These are phyloP conservation scores for Aspergillus biplanus DNA, from an alignment of 495 filamentous ascomycete species.

Conservation along the genomic window DNA sequence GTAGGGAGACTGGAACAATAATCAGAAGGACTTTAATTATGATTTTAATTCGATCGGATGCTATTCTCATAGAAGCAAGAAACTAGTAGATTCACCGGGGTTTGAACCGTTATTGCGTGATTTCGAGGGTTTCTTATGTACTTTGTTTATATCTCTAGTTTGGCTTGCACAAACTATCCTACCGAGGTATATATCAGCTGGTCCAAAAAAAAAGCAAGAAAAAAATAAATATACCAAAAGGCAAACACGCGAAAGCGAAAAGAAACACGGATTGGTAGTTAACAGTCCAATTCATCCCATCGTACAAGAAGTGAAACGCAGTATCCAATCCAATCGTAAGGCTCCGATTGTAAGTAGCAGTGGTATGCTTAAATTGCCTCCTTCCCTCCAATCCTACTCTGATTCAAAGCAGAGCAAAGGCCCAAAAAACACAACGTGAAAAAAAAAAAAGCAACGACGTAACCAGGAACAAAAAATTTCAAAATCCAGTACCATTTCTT, in stretches of 20 bases:
- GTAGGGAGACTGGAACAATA: constrained; percentile 3
- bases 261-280: neutral
- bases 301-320: constrained; percentile 18
- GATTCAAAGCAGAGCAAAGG: neutral
- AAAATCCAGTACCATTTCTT: constrained; percentile 18
- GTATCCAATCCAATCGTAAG: constrained; percentile 2
- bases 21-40: constrained; percentile 1
- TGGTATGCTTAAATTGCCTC: constrained; percentile 2
- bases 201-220: constrained; percentile 1
- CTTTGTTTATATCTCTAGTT: constrained; percentile 1
- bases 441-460: neutral
- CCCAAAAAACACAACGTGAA: neutral
- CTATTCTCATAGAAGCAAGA: neutral
- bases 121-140: neutral
- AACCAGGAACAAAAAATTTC: constrained; percentile 10
- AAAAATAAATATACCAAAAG: constrained; percentile 1
- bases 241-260: neutral
- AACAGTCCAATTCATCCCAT: constrained; percentile 18
- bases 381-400: neutral
- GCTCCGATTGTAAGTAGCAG: neutral
- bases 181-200: constrained; percentile 19
- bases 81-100: constrained; percentile 1
- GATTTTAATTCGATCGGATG: constrained; percentile 4
- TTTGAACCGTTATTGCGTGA: neutral
- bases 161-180: constrained; percentile 10